Base-by-base conservation (phyloP, 1,139 yeast genomes). In the Kodamaea arcana region DNA sequence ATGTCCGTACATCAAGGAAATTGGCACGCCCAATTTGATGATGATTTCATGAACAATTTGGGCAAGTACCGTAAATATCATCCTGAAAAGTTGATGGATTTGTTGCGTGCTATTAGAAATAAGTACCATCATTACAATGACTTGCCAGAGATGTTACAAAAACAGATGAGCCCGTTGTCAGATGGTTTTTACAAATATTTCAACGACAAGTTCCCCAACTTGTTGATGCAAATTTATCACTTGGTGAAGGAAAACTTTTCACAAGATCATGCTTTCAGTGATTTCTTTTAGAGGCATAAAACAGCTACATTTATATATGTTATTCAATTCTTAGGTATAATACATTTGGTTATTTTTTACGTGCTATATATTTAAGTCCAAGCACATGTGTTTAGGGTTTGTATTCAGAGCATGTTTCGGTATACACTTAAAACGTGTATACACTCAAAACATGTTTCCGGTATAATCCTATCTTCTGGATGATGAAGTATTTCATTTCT, bases 71-170 rank as follows among this genome's bases (percentile, higher is more conserved):
- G 99, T 48, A 90, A 87, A 58, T 94, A 92, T 55, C 83, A 83
- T 44, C 75, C 83, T 0, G 80, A 75, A 38, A 83, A 80, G 45
- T 60, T 92, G 32, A 77, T 87, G 79, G 98, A 94, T 56, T 63
- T 92, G 37, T 62, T 92, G 37, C 69, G 99, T 42, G 97, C 97
- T 0, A 64, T 92, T 48, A 71, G 99, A 47, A 92, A 92, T 64
- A 92, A 92, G 56, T 80, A 84, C 54, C 96, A 87, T 56, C 99
- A 92, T 58, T 92, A 75, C 57, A 87, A 87, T 58, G 98, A 94
- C 52, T 64, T 90, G 58, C 95, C 97, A 1, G 69, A 64, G 4
- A 70, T 64, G 15, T 63, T 90, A 36, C 60, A 75, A 65, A 21
- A 57, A 48, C 44, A 75, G 37, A 83, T 92, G 79, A 82, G 86